These are phyloP conservation scores for Cercophora scortea DNA, from an alignment of 495 filamentous ascomycete species.

Conservation along the genomic window DNA sequence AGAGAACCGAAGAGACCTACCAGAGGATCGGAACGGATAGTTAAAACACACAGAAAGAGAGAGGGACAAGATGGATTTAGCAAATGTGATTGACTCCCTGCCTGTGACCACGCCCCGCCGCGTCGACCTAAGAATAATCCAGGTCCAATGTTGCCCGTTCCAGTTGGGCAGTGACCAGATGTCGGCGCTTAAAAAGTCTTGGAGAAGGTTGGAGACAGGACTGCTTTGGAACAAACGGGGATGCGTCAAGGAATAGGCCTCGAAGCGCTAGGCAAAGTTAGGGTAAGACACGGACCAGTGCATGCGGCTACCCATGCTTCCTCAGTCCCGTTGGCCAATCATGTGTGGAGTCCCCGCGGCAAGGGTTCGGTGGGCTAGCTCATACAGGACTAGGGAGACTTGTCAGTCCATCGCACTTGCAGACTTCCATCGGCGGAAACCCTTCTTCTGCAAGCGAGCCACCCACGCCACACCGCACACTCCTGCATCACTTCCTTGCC, in stretches of 20 bases:
- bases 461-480: no score
- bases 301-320: neutral
- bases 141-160: neutral
- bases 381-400: no score
- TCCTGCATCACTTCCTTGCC: no score
- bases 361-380: neutral
- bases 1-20: neutral
- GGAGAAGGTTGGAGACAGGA: neutral
- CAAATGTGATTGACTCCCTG: neutral
- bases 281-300: neutral
- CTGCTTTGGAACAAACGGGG: neutral
- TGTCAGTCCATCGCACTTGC: no score
- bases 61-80: no score
- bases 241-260: neutral
- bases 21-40: neutral
- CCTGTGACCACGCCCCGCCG: neutral
- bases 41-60: neutral
- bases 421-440: no score
- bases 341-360: neutral
- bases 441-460: no score
- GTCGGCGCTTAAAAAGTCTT: constrained; percentile 1
- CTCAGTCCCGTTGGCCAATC: constrained; percentile 1
- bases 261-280: neutral
- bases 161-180: neutral
- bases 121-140: neutral